Conservation (phyloP, 257 asterid species). For the Craterostigma plantagineum region DNA sequence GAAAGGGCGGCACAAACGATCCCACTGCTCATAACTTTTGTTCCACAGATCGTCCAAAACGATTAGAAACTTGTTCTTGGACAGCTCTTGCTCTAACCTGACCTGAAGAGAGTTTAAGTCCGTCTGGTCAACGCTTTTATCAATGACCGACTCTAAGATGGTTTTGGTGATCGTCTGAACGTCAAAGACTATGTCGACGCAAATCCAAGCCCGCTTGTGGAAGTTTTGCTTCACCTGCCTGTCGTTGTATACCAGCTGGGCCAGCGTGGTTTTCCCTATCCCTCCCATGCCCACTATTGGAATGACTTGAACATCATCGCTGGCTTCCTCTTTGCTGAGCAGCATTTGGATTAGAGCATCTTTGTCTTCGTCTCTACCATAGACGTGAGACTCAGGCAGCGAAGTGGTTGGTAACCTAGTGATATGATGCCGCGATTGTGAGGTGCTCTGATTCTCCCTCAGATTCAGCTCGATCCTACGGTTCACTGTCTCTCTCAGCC, state of each 20-base stretch:
- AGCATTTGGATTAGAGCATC: conserved; percentile 22
- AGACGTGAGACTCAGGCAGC: conserved; percentile 36
- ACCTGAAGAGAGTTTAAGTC: conserved; percentile 31
- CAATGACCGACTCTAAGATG: conserved; percentile 16
- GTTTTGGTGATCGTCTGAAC: conserved; percentile 23
- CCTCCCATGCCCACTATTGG: conserved; percentile 69
- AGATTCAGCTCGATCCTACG: conserved; percentile 22
- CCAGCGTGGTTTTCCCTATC: conserved; percentile 46
- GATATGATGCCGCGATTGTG: conserved; percentile 7
- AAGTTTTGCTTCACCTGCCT: conserved; percentile 15
- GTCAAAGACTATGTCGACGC: conserved; percentile 34
- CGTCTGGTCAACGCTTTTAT: conserved; percentile 8
- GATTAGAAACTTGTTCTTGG: conserved; percentile 27
- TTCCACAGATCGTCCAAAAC: conserved; percentile 54
- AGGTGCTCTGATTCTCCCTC: conserved; percentile 13
- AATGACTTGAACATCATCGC: conserved; percentile 21
- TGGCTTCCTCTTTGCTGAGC: conserved; percentile 14
- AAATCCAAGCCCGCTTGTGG: conserved; percentile 26
- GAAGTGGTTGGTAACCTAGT: conserved; percentile 34
- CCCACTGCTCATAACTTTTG: conserved; percentile 20
- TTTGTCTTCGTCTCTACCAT: conserved; percentile 41
- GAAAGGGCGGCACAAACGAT: conserved; percentile 18
- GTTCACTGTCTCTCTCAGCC: conserved; percentile 17
- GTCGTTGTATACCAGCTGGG: conserved; percentile 33
- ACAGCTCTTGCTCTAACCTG: conserved; percentile 20